phyloP scores from a whole-genome alignment of 768 basidiomycete genomes.

The Amanita rimosa region DNA sequence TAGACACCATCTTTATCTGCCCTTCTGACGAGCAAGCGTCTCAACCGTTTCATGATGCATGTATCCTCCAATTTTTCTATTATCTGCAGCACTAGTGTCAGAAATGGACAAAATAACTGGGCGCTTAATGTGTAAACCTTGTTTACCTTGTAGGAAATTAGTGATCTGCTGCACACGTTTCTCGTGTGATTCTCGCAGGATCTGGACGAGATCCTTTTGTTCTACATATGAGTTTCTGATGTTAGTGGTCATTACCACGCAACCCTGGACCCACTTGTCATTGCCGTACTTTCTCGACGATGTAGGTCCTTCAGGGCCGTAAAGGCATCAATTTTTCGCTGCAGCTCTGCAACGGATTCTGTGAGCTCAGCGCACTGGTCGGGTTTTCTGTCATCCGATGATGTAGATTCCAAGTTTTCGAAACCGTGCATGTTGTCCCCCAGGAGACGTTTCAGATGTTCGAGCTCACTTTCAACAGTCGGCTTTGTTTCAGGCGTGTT shows the following conservation, averaged over 20 bases:
- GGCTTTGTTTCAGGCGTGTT: not conserved
- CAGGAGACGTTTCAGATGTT: not conserved
- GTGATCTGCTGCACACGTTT: not conserved
- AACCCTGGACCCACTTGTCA: not conserved
- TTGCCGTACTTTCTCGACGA: not conserved
- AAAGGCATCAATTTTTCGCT: not conserved
- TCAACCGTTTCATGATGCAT: not conserved
- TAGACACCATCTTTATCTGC: not conserved
- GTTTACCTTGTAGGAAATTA: not conserved
- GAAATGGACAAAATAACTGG: not conserved
- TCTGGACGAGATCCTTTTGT: slow-evolving; percentile 3
- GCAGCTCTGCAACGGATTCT: not conserved
- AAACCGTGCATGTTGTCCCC: not conserved
- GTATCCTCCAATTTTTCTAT: not conserved
- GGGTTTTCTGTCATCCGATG: not conserved
- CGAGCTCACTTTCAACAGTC: not conserved
- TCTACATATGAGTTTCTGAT: not conserved
- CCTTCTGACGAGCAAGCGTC: not conserved
- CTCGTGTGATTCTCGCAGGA: slow-evolving; percentile 2
- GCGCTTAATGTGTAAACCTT: not conserved
- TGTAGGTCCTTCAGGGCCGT: not conserved
- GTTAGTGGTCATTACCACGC: not conserved
- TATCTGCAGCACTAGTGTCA: not conserved
- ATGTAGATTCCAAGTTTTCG: not conserved
- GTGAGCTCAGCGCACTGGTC: not conserved